Evolutionary conservation across 1,284 basidiomycete genomes (phyloP), one percentile per base, ranked within the genome.

Genomic region (Cerioporus squamosus): DNA sequence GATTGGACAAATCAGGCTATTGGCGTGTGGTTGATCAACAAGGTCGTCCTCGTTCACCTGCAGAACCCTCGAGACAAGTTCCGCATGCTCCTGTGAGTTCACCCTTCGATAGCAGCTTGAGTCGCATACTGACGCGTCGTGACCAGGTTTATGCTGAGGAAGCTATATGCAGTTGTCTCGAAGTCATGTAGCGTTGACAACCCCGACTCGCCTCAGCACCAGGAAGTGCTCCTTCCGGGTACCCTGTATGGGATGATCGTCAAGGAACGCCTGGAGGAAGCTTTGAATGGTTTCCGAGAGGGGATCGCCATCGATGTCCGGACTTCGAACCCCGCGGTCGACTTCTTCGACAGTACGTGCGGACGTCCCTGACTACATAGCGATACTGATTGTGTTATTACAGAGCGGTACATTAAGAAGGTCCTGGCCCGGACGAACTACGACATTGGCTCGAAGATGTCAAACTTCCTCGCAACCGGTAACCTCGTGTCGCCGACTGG

Each of bases 131-230:
- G 40, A 55, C 24, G 24, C 43, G n/a, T 10, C 23, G 17, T 14
- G 2, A 45, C n/a, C 20, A 95, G 95, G 49, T 98, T 97, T 78
- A 99, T 99, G 97, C 82, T 99, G 43, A 91, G 95, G 66, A 99
- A 99, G 78, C 81, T 99, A 22, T 99, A 96, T 71, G 86, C 94
- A 6, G 80, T 96, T 47, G 95, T 99, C 14, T 97, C 94, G 17
- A 91, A 91, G 54, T 88, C 93, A 51, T 97, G 94, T 68, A 94
- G 93, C 69, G 84, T 91, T 54, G 97, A 99, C 79, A 99, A 99
- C 71, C 96, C 97, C 14, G 97, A 99, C 81, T 99, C 97, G 17
- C 95, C 96, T 54, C 97, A 99, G 74, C 94, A 98, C 72, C 97
- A 99, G 74, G 97, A 99, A 72, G 95, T 98, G 45, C 85, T 99